Evolutionary conservation across 2,329 filamentous ascomycete species (phyloP).

Genomic region (Aaosphaeria arxii): DNA sequence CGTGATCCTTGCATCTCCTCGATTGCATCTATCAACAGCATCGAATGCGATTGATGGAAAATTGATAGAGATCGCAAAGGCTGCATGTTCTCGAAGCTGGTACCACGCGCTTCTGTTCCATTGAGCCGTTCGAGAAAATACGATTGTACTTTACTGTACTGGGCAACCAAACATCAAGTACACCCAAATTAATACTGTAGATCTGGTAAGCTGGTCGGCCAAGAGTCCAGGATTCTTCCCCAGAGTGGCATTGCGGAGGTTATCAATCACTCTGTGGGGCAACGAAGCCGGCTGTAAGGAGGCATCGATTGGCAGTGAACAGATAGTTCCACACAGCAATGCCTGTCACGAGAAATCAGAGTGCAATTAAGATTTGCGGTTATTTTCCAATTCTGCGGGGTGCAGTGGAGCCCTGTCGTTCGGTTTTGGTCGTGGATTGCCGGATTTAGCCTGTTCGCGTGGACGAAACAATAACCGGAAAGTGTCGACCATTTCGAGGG

Average conservation of each 20-base stretch:
- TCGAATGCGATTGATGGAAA: conserved; percentile 17
- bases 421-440: conserved; percentile 13
- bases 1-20: not conserved
- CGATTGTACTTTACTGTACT: conserved; percentile 15
- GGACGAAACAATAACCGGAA: conserved; percentile 19
- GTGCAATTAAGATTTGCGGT: conserved; percentile 16
- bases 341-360: conserved; percentile 7
- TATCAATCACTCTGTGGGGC: conserved; percentile 8
- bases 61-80: conserved; percentile 1
- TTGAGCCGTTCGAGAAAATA: conserved; percentile 19
- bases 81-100: conserved; percentile 2
- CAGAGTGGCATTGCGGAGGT: conserved; percentile 9
- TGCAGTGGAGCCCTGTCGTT: conserved; percentile 9
- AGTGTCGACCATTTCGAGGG: conserved; percentile 7
- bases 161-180: conserved; percentile 8
- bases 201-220: conserved; percentile 2
- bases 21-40: not conserved
- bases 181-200: conserved; percentile 9
- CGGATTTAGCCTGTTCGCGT: conserved; percentile 28
- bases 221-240: conserved; percentile 3
- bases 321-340: not conserved
- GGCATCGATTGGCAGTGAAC: not conserved
- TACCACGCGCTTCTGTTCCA: conserved; percentile 15
- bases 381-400: conserved; percentile 24
- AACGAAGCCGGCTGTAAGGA: not conserved